A percentile compares a stretch with the other conserved stretches of the same genome.
Conservation (phyloP, 75 land plant genomes). For the Pinus tabuliformis region DNA sequence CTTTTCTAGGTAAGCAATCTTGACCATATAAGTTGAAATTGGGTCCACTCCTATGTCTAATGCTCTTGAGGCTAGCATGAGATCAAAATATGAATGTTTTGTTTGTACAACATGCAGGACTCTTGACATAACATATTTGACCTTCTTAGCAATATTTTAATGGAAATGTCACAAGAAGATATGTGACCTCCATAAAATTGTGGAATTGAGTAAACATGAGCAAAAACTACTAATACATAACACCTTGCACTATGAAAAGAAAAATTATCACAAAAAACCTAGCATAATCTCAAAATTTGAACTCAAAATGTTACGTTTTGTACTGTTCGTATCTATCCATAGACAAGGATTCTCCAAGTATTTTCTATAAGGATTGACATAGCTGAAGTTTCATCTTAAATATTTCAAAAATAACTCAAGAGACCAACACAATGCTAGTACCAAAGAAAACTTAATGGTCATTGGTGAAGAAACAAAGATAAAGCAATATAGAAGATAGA, state of each 20-base stretch:
- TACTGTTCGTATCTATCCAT: constrained; percentile 71
- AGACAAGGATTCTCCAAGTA: constrained; percentile 76
- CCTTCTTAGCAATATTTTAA: too few species aligned
- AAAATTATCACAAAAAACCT: constrained; percentile 81
- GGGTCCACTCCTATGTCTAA: too few species aligned
- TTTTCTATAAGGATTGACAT: constrained; percentile 73
- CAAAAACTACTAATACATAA: constrained; percentile 98
- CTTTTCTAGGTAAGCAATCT: too few species aligned
- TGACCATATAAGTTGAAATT: too few species aligned
- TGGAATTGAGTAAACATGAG: too few species aligned
- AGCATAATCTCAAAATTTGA: constrained; percentile 81
- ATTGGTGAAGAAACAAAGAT: constrained; percentile 64
- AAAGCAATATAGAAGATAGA: constrained; percentile 68
- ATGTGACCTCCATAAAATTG: too few species aligned
- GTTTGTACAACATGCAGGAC: too few species aligned
- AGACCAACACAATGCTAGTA: constrained; percentile 70
- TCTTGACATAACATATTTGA: too few species aligned
- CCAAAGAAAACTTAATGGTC: constrained; percentile 76
- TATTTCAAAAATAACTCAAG: constrained; percentile 76
- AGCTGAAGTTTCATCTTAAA: constrained; percentile 74
- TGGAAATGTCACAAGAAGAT: too few species aligned
- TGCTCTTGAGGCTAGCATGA: too few species aligned
- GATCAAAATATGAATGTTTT: too few species aligned
- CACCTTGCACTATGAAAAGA: constrained; percentile 68
- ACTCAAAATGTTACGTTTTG: constrained; percentile 65